Evolutionary conservation across 2,329 filamentous ascomycete species (phyloP), one percentile per base, ranked within the genome.

Genomic region (Colletotrichum lentis): DNA sequence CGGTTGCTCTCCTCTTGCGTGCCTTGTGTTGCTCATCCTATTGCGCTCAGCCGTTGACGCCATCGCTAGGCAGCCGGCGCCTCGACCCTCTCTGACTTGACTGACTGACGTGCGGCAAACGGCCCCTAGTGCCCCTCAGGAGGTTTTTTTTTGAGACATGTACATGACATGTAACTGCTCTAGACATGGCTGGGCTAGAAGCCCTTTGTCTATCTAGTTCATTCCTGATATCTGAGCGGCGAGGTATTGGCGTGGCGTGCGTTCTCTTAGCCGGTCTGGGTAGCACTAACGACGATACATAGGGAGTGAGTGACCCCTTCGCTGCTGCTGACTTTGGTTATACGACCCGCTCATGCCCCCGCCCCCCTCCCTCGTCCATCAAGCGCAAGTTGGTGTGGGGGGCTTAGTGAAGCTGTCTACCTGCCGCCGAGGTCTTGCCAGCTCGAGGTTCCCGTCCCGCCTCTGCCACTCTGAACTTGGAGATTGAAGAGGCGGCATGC

Each of bases 21-120:
- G 6, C 18, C 44, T 46, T 46, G 44, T 8, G 24, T 35, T 35
- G 8, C 18, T 35, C n/a, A 11, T 43, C 16, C n/a, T 10, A 18
- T 27, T 35, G 35, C 3, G 46, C 18, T 53, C 22, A 27, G 37
- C 10, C 53, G 39, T 60, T 50, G 55, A 41, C 39, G 55, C 41
- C 31, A 41, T 66, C 49, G n/a, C 37, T 12, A 66, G 62, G 65
- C 62, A 56, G 55, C 43, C 44, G 35, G 62, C 8, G 31, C 31
- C 10, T 22, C 5, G 46, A n/a, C 46, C 16, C 43, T 27, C 39
- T 7, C 41, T 27, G n/a, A 20, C 10, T 37, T 49, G 41, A 41
- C 35, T 37, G 31, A 10, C 18, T 22, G 57, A 24, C 5, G 35
- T 10, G 35, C 24, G 43, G 65, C 61, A 35, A 27, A 58, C 47